Evolutionary conservation across 192 early-diverging fungal genomes (phyloP).

Genomic region (Diversispora epigaea): DNA sequence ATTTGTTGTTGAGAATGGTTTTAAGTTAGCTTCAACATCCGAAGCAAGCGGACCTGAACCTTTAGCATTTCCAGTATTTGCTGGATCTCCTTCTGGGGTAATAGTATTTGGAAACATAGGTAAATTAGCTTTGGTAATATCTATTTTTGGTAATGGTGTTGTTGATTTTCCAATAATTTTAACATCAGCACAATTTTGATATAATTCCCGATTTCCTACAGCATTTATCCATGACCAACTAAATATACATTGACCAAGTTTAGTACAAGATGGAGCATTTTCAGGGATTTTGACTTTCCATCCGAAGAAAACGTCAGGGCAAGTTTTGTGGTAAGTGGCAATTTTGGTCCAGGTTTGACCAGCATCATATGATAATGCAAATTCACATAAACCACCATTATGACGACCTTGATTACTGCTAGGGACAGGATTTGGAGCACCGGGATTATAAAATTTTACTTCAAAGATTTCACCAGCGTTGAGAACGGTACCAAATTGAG

Average conservation of each 20-base stretch:
- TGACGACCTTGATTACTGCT: conserved; percentile 50
- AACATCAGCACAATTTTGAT: conserved; percentile 76
- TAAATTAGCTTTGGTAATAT: conserved; percentile 28
- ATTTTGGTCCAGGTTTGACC: conserved; percentile 57
- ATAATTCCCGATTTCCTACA: conserved; percentile 68
- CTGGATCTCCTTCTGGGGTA: conserved; percentile 12
- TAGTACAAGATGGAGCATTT: conserved; percentile 38
- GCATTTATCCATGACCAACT: conserved; percentile 74
- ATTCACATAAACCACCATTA: conserved; percentile 69
- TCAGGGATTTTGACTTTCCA: conserved; percentile 46
- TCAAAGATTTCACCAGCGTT: conserved; percentile 48
- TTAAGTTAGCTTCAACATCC: conserved; percentile 20
- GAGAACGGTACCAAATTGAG: conserved; percentile 42
- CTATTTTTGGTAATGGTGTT: conserved; percentile 15
- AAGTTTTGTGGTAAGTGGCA: conserved; percentile 42
- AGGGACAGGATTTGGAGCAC: not conserved
- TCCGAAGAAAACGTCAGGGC: conserved; percentile 45
- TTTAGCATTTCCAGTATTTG: conserved; percentile 15
- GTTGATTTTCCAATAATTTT: conserved; percentile 49
- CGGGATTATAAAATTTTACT: conserved; percentile 49
- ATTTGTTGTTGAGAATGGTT: too few relatives aligned
- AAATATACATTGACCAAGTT: conserved; percentile 41
- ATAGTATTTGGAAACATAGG: not conserved
- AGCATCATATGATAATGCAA: conserved; percentile 63
- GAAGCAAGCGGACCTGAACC: conserved; percentile 10